Evolutionary conservation across 768 basidiomycete genomes (phyloP).

Genomic region (Udeniomyces megalosporus): DNA sequence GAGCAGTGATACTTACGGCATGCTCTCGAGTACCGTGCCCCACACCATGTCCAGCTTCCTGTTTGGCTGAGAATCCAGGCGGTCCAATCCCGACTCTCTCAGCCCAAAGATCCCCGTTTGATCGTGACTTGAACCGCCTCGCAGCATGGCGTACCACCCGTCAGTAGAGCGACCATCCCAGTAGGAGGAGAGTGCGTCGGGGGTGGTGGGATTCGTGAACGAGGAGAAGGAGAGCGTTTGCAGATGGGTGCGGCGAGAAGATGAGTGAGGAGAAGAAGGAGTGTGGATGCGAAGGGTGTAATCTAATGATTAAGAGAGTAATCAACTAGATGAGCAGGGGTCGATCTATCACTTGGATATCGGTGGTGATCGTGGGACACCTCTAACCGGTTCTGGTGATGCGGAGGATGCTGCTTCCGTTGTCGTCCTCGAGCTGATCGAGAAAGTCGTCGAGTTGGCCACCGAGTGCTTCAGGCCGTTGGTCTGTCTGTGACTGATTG

Average conservation of each 20-base stretch:
- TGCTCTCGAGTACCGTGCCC: too few species aligned
- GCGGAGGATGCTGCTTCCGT: conserved; percentile 37
- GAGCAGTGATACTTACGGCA: too few species aligned
- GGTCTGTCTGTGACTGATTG: not conserved
- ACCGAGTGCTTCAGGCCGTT: not conserved
- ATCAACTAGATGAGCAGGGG: not conserved
- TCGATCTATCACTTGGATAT: not conserved
- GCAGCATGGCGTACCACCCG: not conserved
- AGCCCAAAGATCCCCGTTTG: not conserved
- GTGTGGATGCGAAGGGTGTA: conserved; percentile 76
- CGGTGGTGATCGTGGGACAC: not conserved
- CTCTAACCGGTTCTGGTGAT: conserved; percentile 53
- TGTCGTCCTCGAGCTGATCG: conserved; percentile 43
- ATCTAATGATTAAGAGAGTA: conserved; percentile 36
- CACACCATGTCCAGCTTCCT: too few species aligned
- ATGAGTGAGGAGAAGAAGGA: conserved; percentile 32
- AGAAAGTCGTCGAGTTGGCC: conserved; percentile 25
- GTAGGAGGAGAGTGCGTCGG: not conserved
- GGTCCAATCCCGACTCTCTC: not conserved
- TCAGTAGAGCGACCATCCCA: not conserved
- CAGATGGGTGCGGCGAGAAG: conserved; percentile 55
- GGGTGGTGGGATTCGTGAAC: not conserved
- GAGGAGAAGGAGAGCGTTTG: conserved; percentile 60
- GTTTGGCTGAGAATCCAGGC: too few species aligned
- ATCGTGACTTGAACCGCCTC: not conserved